These are phyloP conservation scores for Rhynchospora pubera DNA, from an alignment of 176 grass and related monocot species.

Conservation along the genomic window DNA sequence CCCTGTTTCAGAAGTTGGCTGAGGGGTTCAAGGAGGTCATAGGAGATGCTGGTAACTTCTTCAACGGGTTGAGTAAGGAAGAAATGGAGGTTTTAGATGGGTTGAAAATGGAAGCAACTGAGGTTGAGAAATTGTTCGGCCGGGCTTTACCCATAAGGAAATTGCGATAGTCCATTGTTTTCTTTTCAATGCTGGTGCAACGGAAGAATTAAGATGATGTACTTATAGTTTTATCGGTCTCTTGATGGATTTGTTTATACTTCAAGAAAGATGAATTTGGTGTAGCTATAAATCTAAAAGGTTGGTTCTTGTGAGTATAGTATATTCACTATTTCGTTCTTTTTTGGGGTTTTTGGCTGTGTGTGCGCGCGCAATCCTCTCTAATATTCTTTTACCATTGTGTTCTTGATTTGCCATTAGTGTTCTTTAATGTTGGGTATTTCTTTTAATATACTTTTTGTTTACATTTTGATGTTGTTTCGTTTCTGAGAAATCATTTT, in stretches of 20 bases:
- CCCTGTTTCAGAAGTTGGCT: slow-evolving; percentile 51
- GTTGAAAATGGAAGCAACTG: slow-evolving; percentile 77
- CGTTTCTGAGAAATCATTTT: too few species aligned
- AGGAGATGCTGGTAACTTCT: slow-evolving; percentile 57
- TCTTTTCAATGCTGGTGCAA: background rate
- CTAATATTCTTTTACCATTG: too few species aligned
- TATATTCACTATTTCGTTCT: too few species aligned
- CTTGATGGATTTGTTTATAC: background rate
- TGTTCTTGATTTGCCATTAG: too few species aligned
- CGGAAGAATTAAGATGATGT: background rate
- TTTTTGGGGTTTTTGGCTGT: too few species aligned
- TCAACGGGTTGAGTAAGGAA: slow-evolving; percentile 72
- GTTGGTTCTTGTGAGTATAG: too few species aligned
- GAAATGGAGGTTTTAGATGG: slow-evolving; percentile 85
- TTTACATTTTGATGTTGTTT: too few species aligned
- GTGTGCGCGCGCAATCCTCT: too few species aligned
- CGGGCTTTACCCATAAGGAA: slow-evolving; percentile 75
- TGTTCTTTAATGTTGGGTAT: too few species aligned
- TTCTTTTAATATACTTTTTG: too few species aligned
- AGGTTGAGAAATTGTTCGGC: slow-evolving; percentile 73
- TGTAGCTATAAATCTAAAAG: too few species aligned
- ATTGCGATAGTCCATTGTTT: slow-evolving; percentile 40
- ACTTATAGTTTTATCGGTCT: background rate
- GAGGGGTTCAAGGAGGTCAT: slow-evolving; percentile 56
- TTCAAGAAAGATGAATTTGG: background rate